Conservation (phyloP, 1,139 yeast species). For the Candida sanyaensis region DNA sequence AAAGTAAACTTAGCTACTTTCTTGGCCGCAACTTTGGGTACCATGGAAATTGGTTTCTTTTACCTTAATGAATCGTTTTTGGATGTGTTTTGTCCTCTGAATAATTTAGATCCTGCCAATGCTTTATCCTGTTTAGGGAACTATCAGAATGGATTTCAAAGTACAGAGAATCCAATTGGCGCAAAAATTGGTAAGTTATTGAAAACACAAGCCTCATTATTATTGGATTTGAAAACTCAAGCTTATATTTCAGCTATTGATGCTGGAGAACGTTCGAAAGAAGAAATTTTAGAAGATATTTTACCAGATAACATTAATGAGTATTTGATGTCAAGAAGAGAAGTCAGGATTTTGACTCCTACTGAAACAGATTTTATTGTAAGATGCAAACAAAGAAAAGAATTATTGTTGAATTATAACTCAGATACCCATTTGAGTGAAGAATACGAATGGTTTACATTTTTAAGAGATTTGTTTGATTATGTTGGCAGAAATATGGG, state of each 20-base stretch:
- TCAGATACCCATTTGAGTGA: conserved; percentile 35
- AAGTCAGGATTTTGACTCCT: conserved; percentile 49
- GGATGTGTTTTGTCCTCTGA: conserved; percentile 77
- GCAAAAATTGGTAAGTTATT: conserved; percentile 58
- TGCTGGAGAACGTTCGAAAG: conserved; percentile 65
- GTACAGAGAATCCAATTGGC: conserved; percentile 30
- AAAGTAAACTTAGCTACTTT: conserved; percentile 89
- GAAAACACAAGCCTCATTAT: conserved; percentile 78
- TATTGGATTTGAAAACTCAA: conserved; percentile 87
- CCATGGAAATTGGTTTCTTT: conserved; percentile 84
- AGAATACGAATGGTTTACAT: conserved; percentile 35
- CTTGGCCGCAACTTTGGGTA: conserved; percentile 79
- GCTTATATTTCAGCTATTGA: conserved; percentile 89
- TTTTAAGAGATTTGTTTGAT: conserved; percentile 66
- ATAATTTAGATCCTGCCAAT: conserved; percentile 44
- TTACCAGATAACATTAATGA: conserved; percentile 70
- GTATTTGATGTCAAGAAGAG: conserved; percentile 26
- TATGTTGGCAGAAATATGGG: conserved; percentile 78
- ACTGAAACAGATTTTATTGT: conserved; percentile 71
- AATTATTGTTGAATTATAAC: conserved; percentile 53
- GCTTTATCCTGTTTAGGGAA: conserved; percentile 37
- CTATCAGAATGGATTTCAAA: conserved; percentile 39
- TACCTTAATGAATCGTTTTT: conserved; percentile 81
- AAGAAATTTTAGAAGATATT: conserved; percentile 72
- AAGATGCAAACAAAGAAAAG: conserved; percentile 70